Evolutionary conservation across 2,329 filamentous ascomycete genomes (phyloP).

Genomic region (Amauroascus verrucosus): DNA sequence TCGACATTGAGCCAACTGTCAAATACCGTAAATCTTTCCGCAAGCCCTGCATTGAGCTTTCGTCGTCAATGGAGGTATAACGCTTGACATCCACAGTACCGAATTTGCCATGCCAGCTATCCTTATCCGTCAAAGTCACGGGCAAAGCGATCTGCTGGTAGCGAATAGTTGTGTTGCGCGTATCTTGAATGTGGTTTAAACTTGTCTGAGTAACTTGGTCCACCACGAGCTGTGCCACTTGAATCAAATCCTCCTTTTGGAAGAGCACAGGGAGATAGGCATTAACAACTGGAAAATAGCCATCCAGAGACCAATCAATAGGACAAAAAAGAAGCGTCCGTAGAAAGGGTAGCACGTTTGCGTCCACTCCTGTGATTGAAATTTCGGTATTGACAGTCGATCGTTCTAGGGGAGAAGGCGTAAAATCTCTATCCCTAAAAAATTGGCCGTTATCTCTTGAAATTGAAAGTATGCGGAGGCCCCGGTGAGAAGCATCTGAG

Average conservation of each 20-base stretch:
- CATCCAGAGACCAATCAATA: constrained; percentile 32
- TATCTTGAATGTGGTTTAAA: constrained; percentile 29
- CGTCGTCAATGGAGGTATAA: constrained; percentile 24
- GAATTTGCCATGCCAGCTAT: constrained; percentile 4
- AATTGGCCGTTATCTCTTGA: constrained; percentile 24
- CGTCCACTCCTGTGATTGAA: not conserved
- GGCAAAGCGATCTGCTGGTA: not conserved
- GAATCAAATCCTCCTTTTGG: constrained; percentile 29
- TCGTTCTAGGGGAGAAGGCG: not conserved
- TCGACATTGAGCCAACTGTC: constrained; percentile 28
- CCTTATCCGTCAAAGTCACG: not conserved
- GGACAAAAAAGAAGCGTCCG: constrained; percentile 29
- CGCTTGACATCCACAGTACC: constrained; percentile 28
- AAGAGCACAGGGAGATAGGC: constrained; percentile 26
- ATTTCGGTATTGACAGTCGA: not conserved
- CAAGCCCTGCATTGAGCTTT: constrained; percentile 19
- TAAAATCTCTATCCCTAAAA: not conserved
- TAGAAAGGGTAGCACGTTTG: not conserved
- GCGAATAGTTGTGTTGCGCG: constrained; percentile 1
- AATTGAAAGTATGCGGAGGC: constrained; percentile 17
- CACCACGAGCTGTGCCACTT: constrained; percentile 33
- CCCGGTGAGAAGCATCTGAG: constrained; percentile 18
- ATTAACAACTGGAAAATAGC: constrained; percentile 31
- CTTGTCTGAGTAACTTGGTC: constrained; percentile 39
- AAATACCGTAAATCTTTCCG: constrained; percentile 19